phyloP scores from a whole-genome alignment of 768 basidiomycete genomes.

The Hirschioporus abietinus region DNA sequence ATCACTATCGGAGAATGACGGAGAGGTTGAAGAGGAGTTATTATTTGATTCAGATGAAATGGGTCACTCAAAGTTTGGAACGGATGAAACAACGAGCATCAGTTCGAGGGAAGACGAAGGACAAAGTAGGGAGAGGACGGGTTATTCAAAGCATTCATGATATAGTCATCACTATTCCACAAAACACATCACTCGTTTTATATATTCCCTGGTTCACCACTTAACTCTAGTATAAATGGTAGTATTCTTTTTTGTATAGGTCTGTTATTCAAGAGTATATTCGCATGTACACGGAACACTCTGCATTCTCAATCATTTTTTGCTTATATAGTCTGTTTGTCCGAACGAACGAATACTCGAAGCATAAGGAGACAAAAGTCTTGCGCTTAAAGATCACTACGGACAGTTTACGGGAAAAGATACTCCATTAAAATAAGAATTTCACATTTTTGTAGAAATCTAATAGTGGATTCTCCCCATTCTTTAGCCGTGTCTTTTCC shows the following conservation, averaged over 20 bases:
- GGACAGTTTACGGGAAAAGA: neutral
- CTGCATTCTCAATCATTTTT: neutral
- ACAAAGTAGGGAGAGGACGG: neutral
- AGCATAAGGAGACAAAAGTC: no score
- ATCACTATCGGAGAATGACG: constrained; percentile 28
- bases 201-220: neutral
- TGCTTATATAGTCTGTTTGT: neutral
- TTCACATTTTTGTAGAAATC: constrained; percentile 93
- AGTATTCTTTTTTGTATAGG: neutral
- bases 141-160: neutral
- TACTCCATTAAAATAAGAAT: constrained; percentile 63
- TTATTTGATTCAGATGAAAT: constrained; percentile 60
- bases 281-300: neutral
- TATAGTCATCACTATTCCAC: neutral
- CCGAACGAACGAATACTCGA: no score
- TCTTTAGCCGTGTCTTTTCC: constrained; percentile 60
- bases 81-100: constrained; percentile 22
- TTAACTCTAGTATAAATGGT: neutral
- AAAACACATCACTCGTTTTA: neutral
- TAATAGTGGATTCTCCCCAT: constrained; percentile 85
- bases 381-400: no score
- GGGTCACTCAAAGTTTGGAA: constrained; percentile 19
- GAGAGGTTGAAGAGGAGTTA: constrained; percentile 41
- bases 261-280: constrained; percentile 1
- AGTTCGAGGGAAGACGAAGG: constrained; percentile 20